Evolutionary conservation across 345 rosid species (phyloP), one percentile per base, ranked within the genome.

Genomic region (Gossypium longicalyx): DNA sequence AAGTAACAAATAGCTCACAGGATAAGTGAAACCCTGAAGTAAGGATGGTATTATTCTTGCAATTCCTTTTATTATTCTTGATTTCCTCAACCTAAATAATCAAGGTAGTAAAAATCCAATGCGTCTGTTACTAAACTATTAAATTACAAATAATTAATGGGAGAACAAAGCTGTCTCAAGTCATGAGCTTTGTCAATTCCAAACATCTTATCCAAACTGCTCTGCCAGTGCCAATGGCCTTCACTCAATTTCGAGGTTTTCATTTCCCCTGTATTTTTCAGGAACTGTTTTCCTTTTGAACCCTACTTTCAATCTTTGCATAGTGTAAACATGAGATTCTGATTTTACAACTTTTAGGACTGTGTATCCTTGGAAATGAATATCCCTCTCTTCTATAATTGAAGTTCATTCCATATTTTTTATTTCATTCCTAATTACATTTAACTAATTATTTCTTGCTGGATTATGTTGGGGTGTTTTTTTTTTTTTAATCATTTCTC

Each of bases 51-150:
- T 34, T 34, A 2, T 12, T 47, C 51, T 47, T 47, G 51, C 51
- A 47, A 47, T 47, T 47, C 13, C 12, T 10, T 47, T 11, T 47
- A 47, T 47, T 47, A 9, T 47, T 47, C 3, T 10, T 12, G 3
- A 47, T 47, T 47, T 47, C 12, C 51, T 12, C 51, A 12, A 47
- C 51, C 4, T 10, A 47, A 47, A 9, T 11, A 10, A 19, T n/a
- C 60, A 56, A 9, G 25, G 12, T 19, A 22, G 4, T n/a, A 19
- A n/a, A n/a, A 8, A 56, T 56, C 60, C 60, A 56, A 56, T 20
- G 60, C 12, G 76, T 79, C 81, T 83, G 25, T 60, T 1, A 20
- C 17, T 34, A 7, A 5, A 34, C 7, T 34, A 25, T 47, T 38
- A 34, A 38, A 47, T 63, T 34, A 34, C 41, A 34, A 34, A 34